Evolutionary conservation across 2,329 filamentous ascomycete species (phyloP), one percentile per base, ranked within the genome.

Genomic region (Colletotrichum cuscutae): DNA sequence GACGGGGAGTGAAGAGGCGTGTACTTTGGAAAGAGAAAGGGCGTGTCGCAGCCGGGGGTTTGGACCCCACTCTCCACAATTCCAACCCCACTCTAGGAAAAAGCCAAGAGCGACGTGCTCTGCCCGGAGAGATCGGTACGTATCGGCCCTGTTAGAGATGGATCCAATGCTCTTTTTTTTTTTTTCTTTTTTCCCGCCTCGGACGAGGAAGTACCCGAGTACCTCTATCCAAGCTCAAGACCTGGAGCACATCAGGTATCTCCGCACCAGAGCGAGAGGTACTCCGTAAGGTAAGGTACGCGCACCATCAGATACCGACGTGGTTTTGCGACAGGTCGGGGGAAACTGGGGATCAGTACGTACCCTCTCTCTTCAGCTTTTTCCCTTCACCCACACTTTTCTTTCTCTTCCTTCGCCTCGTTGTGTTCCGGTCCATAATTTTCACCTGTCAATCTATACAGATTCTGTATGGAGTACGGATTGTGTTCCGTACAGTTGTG

Each of bases 41-140:
- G 69, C 35, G 65, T 52, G 53, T 49, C 7, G 7, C 24, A 32
- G 56, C 35, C 3, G 28, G 28, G 37, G 28, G 56, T 62, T 42
- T 61, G 46, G 62, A 46, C 66, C 52, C 54, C 66, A 72, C 46
- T 60, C 46, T 61, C 67, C 67, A 69, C 54, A 54, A n/a, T 52
- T 35, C 13, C 35, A 6, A 58, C 30, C 22, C 49, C 67, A 71
- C 61, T 57, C 19, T 19, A 19, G 15, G 63, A 57, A 64, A 64
- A 73, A 71, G 71, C 66, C 56, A 71, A 73, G 71, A 61, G 66
- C 59, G 61, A 71, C 69, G 65, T 69, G 69, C 69, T 72, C 59
- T 72, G 69, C 65, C 69, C 69, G 69, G 53, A 69, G 69, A 53
- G 32, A 46, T 72, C 66, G 52, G 19, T 69, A 72, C 69, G 69